phyloP scores from a whole-genome alignment of 306 rosid species.

The Vigna radiata region DNA sequence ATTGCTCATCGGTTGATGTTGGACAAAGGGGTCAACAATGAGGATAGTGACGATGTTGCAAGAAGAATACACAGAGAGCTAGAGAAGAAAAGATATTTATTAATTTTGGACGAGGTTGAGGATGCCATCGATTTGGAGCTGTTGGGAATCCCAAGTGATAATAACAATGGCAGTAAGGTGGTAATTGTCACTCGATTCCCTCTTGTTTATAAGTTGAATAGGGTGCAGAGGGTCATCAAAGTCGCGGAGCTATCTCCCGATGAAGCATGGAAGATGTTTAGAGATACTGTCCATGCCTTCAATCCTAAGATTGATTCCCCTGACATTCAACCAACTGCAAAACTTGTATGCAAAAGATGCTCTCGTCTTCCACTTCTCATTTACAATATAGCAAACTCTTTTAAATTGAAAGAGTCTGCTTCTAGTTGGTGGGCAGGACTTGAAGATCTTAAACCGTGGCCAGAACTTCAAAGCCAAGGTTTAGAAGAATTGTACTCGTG shows the following conservation, averaged over 20 bases:
- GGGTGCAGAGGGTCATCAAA: constrained; percentile 8
- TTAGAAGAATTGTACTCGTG: constrained; percentile 42
- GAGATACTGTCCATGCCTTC: neutral
- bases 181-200: constrained; percentile 31
- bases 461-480: constrained; percentile 22
- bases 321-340: constrained; percentile 33
- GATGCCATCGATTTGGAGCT: neutral
- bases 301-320: constrained; percentile 5
- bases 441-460: constrained; percentile 27
- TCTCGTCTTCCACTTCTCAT: constrained; percentile 48
- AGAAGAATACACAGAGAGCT: constrained; percentile 26
- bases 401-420: neutral
- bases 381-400: constrained; percentile 38
- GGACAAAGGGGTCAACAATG: neutral
- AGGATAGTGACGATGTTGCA: neutral
- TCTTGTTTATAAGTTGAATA: neutral
- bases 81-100: constrained; percentile 27
- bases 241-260: neutral
- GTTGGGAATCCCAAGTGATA: constrained; percentile 24
- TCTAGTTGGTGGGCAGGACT: constrained; percentile 41
- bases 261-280: constrained; percentile 51
- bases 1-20: constrained; percentile 43
- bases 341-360: constrained; percentile 37
- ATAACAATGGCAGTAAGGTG: constrained; percentile 42
- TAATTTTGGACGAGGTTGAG: constrained; percentile 49